Evolutionary conservation across 2,329 filamentous ascomycete species (phyloP).

Genomic region (Fusarium sp.): DNA sequence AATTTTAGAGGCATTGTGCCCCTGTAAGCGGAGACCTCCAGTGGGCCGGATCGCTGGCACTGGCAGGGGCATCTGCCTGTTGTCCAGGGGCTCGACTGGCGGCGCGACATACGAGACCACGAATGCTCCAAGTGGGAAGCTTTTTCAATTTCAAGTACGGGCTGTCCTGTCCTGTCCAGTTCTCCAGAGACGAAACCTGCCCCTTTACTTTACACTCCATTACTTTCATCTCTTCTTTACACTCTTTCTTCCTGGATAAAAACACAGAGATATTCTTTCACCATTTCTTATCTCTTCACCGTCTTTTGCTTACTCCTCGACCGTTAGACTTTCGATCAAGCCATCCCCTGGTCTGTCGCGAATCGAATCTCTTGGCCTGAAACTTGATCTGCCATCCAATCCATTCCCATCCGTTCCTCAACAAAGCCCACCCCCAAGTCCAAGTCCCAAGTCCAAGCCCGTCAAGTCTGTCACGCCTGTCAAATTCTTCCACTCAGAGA

Average conservation of each 20-base stretch:
- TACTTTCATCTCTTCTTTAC: constrained; percentile 2
- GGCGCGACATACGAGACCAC: constrained; percentile 18
- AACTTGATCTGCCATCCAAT: constrained; percentile 24
- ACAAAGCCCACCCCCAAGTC: constrained; percentile 27
- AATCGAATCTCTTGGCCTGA: constrained; percentile 36
- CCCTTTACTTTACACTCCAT: constrained; percentile 35
- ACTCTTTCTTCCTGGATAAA: constrained; percentile 7
- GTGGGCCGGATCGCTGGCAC: constrained; percentile 38
- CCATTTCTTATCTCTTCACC: constrained; percentile 24
- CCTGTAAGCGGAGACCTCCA: constrained; percentile 34
- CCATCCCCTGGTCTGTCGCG: constrained; percentile 22
- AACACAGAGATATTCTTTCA: constrained; percentile 6
- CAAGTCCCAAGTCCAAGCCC: neutral
- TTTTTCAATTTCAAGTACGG: constrained; percentile 33
- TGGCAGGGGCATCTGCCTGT: constrained; percentile 25
- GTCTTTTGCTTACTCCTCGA: constrained; percentile 21
- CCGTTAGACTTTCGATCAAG: constrained; percentile 28
- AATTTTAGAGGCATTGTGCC: constrained; percentile 34
- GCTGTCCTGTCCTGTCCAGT: neutral
- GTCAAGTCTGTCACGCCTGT: constrained; percentile 20
- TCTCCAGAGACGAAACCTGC: constrained; percentile 22
- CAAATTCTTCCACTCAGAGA: constrained; percentile 8
- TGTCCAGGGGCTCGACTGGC: constrained; percentile 33
- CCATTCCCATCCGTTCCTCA: constrained; percentile 16
- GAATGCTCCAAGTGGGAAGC: constrained; percentile 27